Conservation (phyloP, 2,329 filamentous ascomycete species). For the Aspergillus tamarii region DNA sequence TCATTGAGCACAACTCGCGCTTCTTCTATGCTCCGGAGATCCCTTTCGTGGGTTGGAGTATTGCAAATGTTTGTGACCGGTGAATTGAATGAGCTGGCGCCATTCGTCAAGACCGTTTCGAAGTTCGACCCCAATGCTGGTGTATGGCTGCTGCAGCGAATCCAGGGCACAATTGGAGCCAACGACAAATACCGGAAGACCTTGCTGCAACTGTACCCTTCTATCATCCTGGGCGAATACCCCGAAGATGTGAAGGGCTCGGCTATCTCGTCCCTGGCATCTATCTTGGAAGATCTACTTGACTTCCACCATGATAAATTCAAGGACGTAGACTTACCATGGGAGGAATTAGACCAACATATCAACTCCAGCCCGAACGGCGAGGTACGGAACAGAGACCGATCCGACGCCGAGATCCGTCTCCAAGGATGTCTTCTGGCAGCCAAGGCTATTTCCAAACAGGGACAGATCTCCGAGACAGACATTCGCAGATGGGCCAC, state of each 20-base stretch:
- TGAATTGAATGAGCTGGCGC: slow-evolving; percentile 21
- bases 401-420: slow-evolving; percentile 40
- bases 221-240: slow-evolving; percentile 31
- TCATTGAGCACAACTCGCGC: slow-evolving; percentile 34
- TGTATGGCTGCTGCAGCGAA: slow-evolving; percentile 38
- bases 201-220: slow-evolving; percentile 34
- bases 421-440: slow-evolving; percentile 44
- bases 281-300: slow-evolving; percentile 33
- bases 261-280: slow-evolving; percentile 39
- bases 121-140: slow-evolving; percentile 37
- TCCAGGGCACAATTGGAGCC: slow-evolving; percentile 29
- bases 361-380: slow-evolving; percentile 29
- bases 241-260: slow-evolving; percentile 32
- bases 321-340: slow-evolving; percentile 31
- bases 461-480: slow-evolving; percentile 21
- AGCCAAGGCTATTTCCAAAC: slow-evolving; percentile 22
- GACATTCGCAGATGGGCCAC: slow-evolving; percentile 37
- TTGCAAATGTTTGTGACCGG: slow-evolving; percentile 28
- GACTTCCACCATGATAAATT: slow-evolving; percentile 20
- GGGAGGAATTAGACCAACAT: slow-evolving; percentile 27
- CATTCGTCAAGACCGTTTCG: slow-evolving; percentile 31
- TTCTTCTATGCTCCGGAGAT: slow-evolving; percentile 40
- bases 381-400: slow-evolving; percentile 39
- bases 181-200: slow-evolving; percentile 26
- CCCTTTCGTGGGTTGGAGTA: slow-evolving; percentile 35